Evolutionary conservation across 176 grass and related monocot species (phyloP).

Genomic region (Coix lacrymajobi): DNA sequence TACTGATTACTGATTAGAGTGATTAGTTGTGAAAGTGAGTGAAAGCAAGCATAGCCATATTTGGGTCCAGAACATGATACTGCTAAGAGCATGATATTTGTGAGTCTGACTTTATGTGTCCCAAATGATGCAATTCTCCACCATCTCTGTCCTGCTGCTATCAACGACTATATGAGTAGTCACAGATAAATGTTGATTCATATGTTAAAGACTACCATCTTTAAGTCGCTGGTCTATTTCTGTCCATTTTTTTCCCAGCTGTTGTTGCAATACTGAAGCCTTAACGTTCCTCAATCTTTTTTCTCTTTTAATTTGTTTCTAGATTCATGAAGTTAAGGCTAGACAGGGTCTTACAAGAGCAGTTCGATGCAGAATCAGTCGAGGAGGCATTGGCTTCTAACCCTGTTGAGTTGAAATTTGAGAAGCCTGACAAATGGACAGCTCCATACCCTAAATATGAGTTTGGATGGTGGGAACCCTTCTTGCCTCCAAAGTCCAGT

Average conservation of each 20-base stretch:
- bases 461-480: slow-evolving; percentile 89
- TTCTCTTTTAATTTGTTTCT: slow-evolving; percentile 9
- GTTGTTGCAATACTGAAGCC: slow-evolving; percentile 1
- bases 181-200: background rate
- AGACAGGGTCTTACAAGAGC: slow-evolving; percentile 65
- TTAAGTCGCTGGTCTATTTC: background rate
- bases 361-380: slow-evolving; percentile 63
- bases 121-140: background rate
- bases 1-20: background rate
- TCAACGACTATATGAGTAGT: background rate
- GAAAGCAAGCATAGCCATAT: slow-evolving; percentile 1
- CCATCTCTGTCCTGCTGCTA: background rate
- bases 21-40: background rate
- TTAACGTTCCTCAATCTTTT: background rate
- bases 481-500: slow-evolving; percentile 62
- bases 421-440: slow-evolving; percentile 74
- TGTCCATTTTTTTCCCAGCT: background rate
- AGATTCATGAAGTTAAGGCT: slow-evolving; percentile 97
- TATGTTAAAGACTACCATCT: background rate
- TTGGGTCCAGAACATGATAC: background rate
- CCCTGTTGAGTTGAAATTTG: slow-evolving; percentile 70
- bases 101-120: background rate
- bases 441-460: slow-evolving; percentile 93
- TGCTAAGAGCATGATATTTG: background rate
- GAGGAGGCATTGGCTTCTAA: slow-evolving; percentile 73